Evolutionary conservation across 345 rosid species (phyloP).

Genomic region (Ceriops zippeliana): DNA sequence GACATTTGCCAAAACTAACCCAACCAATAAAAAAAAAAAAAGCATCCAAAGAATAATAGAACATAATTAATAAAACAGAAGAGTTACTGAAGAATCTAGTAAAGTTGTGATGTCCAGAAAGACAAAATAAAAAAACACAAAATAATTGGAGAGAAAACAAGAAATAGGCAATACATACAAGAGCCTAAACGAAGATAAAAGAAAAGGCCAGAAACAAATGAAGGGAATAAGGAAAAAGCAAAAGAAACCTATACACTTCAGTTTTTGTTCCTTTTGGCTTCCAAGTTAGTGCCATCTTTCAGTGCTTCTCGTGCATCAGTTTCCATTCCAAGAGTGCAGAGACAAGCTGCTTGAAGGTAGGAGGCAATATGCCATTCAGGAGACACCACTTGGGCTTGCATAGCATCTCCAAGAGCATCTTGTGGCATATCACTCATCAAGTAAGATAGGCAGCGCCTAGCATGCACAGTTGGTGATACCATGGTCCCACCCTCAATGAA

Average conservation of each 20-base stretch:
- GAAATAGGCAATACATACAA: slow-evolving; percentile 1
- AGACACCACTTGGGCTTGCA: slow-evolving; percentile 80
- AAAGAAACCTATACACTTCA: slow-evolving; percentile 46
- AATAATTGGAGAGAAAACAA: neutral
- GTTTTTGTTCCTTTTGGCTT: slow-evolving; percentile 53
- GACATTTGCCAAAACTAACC: neutral
- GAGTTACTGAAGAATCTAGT: slow-evolving; percentile 4
- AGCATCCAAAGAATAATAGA: neutral
- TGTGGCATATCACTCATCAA: slow-evolving; percentile 68
- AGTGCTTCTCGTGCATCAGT: slow-evolving; percentile 76
- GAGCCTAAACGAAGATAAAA: neutral
- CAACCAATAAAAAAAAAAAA: neutral
- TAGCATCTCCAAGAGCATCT: slow-evolving; percentile 83
- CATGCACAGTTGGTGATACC: slow-evolving; percentile 78
- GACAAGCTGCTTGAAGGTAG: slow-evolving; percentile 83
- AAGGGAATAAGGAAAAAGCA: slow-evolving; percentile 21
- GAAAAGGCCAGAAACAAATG: neutral
- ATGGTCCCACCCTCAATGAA: slow-evolving; percentile 74
- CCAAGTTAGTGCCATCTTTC: slow-evolving; percentile 76
- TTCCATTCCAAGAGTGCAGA: slow-evolving; percentile 82
- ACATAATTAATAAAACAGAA: slow-evolving; percentile 8
- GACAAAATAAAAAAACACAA: neutral
- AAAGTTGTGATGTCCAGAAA: neutral
- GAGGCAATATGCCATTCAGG: slow-evolving; percentile 79
- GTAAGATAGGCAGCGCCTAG: slow-evolving; percentile 77